These are phyloP conservation scores for Tuber indicum DNA, from an alignment of 495 filamentous ascomycete genomes.

Conservation along the genomic window DNA sequence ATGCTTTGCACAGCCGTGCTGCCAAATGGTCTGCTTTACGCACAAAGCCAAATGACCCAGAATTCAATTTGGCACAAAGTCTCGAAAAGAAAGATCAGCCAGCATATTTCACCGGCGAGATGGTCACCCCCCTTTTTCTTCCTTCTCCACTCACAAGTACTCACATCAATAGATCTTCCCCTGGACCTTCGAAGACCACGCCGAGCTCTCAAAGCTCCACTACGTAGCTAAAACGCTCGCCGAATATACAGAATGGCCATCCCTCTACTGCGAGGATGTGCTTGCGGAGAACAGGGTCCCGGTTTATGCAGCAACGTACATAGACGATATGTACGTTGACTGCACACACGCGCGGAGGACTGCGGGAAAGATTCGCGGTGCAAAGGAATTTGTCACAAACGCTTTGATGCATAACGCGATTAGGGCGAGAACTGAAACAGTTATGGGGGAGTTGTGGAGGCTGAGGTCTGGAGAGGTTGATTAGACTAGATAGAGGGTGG, in stretches of 20 bases:
- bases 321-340: conserved; percentile 95
- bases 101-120: conserved; percentile 83
- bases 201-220: conserved; percentile 60
- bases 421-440: conserved; percentile 62
- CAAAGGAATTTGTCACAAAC: conserved; percentile 79
- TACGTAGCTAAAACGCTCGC: conserved; percentile 67
- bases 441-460: conserved; percentile 63
- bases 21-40: conserved; percentile 62
- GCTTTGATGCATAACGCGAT: conserved; percentile 78
- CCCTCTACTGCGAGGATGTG: conserved; percentile 67
- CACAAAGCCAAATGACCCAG: conserved; percentile 38
- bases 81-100: conserved; percentile 41
- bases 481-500: conserved; percentile 41
- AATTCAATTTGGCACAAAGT: background rate
- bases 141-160: background rate
- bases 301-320: conserved; percentile 75
- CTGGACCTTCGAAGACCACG: conserved; percentile 69
- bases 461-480: conserved; percentile 68
- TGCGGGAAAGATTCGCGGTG: conserved; percentile 65
- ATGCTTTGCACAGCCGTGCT: conserved; percentile 44
- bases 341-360: conserved; percentile 65
- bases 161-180: conserved; percentile 53
- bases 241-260: conserved; percentile 58
- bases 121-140: conserved; percentile 47
- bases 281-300: conserved; percentile 75